phyloP scores from a whole-genome alignment of 2,329 filamentous ascomycete genomes.

The Penicillium vulpinum region DNA sequence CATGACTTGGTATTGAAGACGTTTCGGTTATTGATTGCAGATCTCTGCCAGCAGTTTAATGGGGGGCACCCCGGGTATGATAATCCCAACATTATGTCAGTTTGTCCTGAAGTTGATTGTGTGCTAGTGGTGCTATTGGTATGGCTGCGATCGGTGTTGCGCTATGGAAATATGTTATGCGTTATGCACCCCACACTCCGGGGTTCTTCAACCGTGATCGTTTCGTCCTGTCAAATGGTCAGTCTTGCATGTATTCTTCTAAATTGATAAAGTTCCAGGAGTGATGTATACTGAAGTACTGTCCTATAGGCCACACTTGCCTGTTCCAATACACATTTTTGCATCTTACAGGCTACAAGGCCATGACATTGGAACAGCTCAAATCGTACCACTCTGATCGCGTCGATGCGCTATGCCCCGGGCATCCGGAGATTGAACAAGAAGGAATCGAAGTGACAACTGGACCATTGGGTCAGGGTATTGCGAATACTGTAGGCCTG shows the following conservation, averaged over 20 bases:
- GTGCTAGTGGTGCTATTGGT: slow-evolving; percentile 46
- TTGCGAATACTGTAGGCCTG: slow-evolving; percentile 62
- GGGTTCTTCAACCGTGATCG: slow-evolving; percentile 47
- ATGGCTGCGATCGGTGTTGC: slow-evolving; percentile 49
- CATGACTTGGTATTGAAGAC: slow-evolving; percentile 58
- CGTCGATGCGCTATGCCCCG: slow-evolving; percentile 31
- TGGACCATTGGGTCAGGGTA: slow-evolving; percentile 59
- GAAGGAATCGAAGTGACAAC: slow-evolving; percentile 61
- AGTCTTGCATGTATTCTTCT: neutral
- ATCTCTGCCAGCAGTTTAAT: slow-evolving; percentile 69
- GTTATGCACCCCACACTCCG: slow-evolving; percentile 41
- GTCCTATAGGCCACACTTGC: slow-evolving; percentile 33
- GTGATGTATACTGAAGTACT: slow-evolving; percentile 50
- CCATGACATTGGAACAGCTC: slow-evolving; percentile 37
- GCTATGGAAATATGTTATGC: slow-evolving; percentile 47
- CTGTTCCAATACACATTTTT: slow-evolving; percentile 37
- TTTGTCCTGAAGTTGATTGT: neutral
- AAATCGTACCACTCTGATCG: slow-evolving; percentile 37
- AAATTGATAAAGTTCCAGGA: neutral
- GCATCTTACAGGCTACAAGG: slow-evolving; percentile 34
- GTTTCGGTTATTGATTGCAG: slow-evolving; percentile 65
- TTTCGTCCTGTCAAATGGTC: slow-evolving; percentile 49
- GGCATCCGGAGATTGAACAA: slow-evolving; percentile 58
- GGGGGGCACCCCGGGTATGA: slow-evolving; percentile 66
- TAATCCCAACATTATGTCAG: neutral